Evolutionary conservation across 1,284 basidiomycete species (phyloP).

Genomic region (Chalciporus sp.): DNA sequence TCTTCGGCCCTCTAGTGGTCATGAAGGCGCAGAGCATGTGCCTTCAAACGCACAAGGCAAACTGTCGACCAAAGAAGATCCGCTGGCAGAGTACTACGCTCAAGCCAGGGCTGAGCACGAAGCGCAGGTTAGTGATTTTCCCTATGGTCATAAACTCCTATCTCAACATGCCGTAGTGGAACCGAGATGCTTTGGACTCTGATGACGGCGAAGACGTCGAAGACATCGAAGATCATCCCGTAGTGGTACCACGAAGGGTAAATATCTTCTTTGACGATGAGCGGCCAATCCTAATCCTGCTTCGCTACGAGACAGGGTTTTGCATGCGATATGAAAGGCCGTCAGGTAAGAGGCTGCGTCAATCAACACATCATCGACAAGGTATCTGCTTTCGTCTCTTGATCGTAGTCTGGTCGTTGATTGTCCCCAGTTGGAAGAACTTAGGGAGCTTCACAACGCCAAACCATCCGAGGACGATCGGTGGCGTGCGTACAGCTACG

Average conservation of each 20-base stretch:
- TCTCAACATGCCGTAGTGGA: constrained; percentile 21
- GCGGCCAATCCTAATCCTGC: not conserved
- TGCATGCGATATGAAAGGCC: constrained; percentile 56
- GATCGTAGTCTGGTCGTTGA: not conserved
- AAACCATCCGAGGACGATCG: constrained; percentile 58
- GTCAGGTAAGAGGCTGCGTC: constrained; percentile 37
- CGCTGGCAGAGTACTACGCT: constrained; percentile 63
- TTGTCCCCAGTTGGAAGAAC: constrained; percentile 55
- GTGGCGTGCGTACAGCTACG: constrained; percentile 64
- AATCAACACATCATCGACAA: constrained; percentile 74
- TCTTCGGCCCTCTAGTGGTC: constrained; percentile 14
- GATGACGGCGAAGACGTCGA: constrained; percentile 15
- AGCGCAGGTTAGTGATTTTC: constrained; percentile 37
- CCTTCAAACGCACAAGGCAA: constrained; percentile 5
- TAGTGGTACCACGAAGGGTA: constrained; percentile 17
- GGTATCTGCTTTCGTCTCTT: constrained; percentile 36
- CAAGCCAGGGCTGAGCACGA: constrained; percentile 53
- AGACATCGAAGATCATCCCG: constrained; percentile 1
- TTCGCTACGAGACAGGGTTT: constrained; percentile 47
- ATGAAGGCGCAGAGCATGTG: constrained; percentile 3
- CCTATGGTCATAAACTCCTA: not conserved
- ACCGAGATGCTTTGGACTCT: constrained; percentile 26
- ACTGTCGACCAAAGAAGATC: constrained; percentile 42
- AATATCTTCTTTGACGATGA: not conserved
- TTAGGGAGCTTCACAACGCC: constrained; percentile 59